A percentile compares a stretch with the other conserved stretches of the same genome.
Conservation (phyloP, 305 asterid genomes). For the Striga hermonthica region DNA sequence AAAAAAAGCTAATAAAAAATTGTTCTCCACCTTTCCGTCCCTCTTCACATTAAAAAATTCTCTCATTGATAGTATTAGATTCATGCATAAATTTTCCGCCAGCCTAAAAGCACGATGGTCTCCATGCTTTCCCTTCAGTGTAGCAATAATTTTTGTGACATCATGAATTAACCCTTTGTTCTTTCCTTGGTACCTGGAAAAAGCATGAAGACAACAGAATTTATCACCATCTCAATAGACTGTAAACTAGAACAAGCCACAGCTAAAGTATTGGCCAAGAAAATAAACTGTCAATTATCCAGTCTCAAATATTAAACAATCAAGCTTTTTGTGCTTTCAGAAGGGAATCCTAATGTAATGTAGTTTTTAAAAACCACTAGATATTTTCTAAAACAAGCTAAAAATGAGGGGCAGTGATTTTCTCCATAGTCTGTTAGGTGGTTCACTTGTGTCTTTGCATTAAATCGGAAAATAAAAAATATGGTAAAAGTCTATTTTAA, state of each 20-base stretch:
- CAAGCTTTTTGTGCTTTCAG: neutral
- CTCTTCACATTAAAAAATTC: constrained; percentile 89
- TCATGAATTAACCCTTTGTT: constrained; percentile 88
- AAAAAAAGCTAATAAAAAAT: constrained; percentile 27
- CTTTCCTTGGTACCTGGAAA: constrained; percentile 93
- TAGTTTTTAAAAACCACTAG: too few species aligned
- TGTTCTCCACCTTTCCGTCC: constrained; percentile 83
- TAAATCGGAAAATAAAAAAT: neutral
- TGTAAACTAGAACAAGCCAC: constrained; percentile 21
- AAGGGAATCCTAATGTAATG: neutral
- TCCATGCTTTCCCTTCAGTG: constrained; percentile 90
- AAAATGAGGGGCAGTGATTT: neutral
- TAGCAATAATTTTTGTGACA: constrained; percentile 80
- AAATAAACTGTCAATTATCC: constrained; percentile 1
- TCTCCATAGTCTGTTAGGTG: neutral
- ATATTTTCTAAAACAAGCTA: neutral
- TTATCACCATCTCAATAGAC: constrained; percentile 20
- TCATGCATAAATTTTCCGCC: constrained; percentile 93
- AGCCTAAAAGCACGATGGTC: constrained; percentile 94
- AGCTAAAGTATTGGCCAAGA: constrained; percentile 13
- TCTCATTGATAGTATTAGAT: constrained; percentile 85
- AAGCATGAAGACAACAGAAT: constrained; percentile 23
- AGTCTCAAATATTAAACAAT: neutral
- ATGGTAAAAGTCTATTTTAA: neutral
- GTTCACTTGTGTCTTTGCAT: neutral